Evolutionary conservation across 108 stramenopile species (phyloP).

Genomic region (Ochromonas danica): DNA sequence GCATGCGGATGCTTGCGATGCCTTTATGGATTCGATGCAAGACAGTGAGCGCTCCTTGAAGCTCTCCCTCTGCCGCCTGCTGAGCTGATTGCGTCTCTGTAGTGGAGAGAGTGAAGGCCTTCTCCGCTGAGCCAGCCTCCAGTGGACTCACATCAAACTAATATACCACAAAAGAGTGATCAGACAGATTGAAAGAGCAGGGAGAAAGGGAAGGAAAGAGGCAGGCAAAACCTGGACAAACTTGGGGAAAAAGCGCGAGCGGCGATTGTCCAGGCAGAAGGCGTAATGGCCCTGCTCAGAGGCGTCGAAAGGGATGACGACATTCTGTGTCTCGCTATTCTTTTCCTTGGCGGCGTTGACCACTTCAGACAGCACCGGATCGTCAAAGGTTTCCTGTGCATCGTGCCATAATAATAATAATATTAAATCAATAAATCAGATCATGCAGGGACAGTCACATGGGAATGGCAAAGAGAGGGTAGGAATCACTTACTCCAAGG

Average conservation of each 20-base stretch:
- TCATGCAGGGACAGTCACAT: no score
- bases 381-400: slow-evolving; percentile 6
- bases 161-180: not conserved
- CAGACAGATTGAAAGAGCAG: not conserved
- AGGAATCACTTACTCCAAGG: not conserved
- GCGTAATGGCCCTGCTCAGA: not conserved
- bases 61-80: not conserved
- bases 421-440: no score
- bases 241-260: not conserved
- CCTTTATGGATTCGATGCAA: not conserved
- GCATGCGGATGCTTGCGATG: not conserved
- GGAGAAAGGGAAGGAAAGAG: not conserved
- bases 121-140: not conserved
- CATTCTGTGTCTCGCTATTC: not conserved
- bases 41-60: not conserved
- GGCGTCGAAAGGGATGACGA: not conserved
- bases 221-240: not conserved
- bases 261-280: slow-evolving; percentile 9
- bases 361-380: not conserved
- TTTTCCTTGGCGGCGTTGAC: not conserved
- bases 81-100: not conserved
- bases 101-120: not conserved
- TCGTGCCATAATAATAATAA: no score
- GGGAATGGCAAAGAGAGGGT: no score
- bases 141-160: not conserved